These are phyloP conservation scores for Lotmaria passim DNA, from an alignment of 208 protist genomes.

Conservation along the genomic window DNA sequence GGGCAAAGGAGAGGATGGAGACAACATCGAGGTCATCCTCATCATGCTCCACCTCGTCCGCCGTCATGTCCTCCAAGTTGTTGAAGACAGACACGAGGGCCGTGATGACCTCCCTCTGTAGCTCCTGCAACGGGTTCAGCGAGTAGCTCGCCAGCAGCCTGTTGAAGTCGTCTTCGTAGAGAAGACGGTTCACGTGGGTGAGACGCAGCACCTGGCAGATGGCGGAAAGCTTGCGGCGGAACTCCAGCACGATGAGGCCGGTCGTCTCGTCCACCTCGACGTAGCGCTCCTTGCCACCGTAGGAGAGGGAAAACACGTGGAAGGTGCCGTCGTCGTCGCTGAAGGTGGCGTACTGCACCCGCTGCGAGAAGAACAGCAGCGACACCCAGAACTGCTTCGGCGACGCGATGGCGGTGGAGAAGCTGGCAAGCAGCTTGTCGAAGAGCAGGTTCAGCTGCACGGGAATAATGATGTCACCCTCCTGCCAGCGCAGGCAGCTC, in stretches of 20 bases:
- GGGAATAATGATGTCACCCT: conserved; percentile 71
- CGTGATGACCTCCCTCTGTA: conserved; percentile 73
- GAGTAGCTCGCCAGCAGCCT: conserved; percentile 39
- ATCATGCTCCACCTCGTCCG: conserved; percentile 79
- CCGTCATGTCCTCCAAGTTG: conserved; percentile 65
- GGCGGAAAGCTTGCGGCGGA: conserved; percentile 64
- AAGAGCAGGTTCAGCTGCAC: conserved; percentile 69
- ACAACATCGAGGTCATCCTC: conserved; percentile 80
- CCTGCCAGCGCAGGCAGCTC: conserved; percentile 69
- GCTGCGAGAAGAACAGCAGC: conserved; percentile 67
- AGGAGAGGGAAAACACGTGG: conserved; percentile 71
- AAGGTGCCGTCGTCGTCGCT: conserved; percentile 78
- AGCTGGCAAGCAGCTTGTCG: conserved; percentile 74
- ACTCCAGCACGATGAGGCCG: conserved; percentile 64
- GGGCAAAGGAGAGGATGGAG: conserved; percentile 70
- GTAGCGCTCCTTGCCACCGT: conserved; percentile 65
- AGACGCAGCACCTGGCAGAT: conserved; percentile 71
- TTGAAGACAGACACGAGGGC: conserved; percentile 72
- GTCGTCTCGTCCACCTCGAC: conserved; percentile 74
- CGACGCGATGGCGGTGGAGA: conserved; percentile 62
- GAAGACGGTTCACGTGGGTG: conserved; percentile 52
- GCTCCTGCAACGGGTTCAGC: conserved; percentile 58
- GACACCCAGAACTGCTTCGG: conserved; percentile 75
- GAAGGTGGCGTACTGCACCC: conserved; percentile 67
- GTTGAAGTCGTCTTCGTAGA: conserved; percentile 65